Conservation (phyloP, 2,329 filamentous ascomycete species). For the Venturia oleaginea region DNA sequence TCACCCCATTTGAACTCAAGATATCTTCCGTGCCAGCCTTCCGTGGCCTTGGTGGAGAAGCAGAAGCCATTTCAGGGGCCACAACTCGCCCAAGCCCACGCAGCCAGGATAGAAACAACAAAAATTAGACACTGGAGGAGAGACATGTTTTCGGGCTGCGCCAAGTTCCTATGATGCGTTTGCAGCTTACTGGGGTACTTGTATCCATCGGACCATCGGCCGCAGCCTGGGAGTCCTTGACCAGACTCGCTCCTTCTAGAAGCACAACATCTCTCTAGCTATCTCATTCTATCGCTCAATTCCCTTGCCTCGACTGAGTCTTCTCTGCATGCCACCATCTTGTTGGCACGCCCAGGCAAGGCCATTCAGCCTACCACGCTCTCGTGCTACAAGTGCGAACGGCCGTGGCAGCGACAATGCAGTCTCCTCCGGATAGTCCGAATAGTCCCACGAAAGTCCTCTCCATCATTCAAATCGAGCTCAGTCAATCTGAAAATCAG, state of each 20-base stretch:
- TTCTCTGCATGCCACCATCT: not conserved
- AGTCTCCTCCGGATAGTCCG: not conserved
- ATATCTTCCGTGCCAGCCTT: not conserved
- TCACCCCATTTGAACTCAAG: not conserved
- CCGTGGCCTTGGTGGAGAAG: not conserved
- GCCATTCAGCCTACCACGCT: conserved; percentile 2
- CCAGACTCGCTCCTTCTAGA: conserved; percentile 1
- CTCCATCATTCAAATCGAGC: not conserved
- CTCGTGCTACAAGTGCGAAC: not conserved
- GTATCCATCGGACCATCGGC: not conserved
- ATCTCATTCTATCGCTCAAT: not conserved
- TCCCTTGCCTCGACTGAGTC: not conserved
- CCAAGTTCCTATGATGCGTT: conserved; percentile 3
- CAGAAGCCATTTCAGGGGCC: not conserved
- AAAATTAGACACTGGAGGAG: not conserved
- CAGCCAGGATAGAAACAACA: not conserved
- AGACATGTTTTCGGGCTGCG: conserved; percentile 1
- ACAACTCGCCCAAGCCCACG: not conserved
- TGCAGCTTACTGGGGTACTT: not conserved
- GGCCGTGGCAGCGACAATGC: not conserved
- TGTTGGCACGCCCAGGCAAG: conserved; percentile 1
- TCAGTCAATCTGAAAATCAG: conserved; percentile 2
- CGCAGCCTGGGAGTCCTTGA: not conserved
- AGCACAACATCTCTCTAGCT: not conserved
- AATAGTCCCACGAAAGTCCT: not conserved